A percentile compares a stretch with the other conserved stretches of the same genome.
phyloP scores from a whole-genome alignment of 306 rosid species.

The Lathyrus oleraceus region DNA sequence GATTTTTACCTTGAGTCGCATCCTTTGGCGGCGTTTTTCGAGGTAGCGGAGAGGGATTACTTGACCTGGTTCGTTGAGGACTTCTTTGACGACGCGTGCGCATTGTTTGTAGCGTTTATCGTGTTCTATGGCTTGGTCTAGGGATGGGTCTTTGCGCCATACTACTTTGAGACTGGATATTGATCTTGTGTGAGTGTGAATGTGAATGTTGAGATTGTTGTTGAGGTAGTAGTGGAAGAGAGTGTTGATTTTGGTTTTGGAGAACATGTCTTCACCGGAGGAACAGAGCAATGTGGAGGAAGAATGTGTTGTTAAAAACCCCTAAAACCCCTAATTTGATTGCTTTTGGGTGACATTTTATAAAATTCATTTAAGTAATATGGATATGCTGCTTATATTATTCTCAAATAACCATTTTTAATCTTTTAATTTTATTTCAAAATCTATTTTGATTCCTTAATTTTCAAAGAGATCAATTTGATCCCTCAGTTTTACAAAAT shows the following conservation, averaged over 20 bases:
- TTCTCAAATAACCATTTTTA: too few species aligned
- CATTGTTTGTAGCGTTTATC: conserved; percentile 59
- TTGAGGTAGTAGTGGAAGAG: conserved; percentile 36
- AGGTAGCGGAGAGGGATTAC: conserved; percentile 44
- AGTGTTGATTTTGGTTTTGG: conserved; percentile 19
- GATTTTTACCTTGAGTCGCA: conserved; percentile 54
- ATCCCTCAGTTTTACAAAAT: too few species aligned
- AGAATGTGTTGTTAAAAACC: too few species aligned
- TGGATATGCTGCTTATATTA: too few species aligned
- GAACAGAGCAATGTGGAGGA: background rate
- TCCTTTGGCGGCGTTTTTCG: conserved; percentile 70
- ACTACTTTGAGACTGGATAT: conserved; percentile 76
- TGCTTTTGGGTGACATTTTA: too few species aligned
- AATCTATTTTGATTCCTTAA: too few species aligned
- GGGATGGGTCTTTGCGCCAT: conserved; percentile 77
- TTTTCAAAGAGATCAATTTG: too few species aligned
- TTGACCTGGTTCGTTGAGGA: conserved; percentile 47
- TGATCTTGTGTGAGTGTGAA: conserved; percentile 30
- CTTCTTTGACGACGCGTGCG: conserved; percentile 36
- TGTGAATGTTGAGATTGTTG: background rate
- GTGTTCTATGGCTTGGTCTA: conserved; percentile 71
- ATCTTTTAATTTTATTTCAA: too few species aligned
- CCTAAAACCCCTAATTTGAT: too few species aligned
- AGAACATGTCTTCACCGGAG: conserved; percentile 38
- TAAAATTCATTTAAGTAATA: too few species aligned